Conservation (phyloP, 768 basidiomycete genomes). For the Gautieria morchelliformis region DNA sequence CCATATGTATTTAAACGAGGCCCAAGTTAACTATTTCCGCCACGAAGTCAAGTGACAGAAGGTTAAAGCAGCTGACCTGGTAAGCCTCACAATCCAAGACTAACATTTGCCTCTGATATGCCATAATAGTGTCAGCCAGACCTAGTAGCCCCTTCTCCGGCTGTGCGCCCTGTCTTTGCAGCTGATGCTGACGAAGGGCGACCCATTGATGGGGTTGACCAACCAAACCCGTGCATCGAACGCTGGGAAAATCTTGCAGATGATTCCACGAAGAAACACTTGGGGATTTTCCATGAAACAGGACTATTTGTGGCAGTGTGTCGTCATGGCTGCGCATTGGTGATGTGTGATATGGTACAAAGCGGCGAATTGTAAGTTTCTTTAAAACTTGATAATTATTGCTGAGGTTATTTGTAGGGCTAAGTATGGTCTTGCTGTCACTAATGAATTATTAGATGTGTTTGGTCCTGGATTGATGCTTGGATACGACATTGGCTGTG, state of each 20-base stretch:
- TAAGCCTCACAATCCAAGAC: no score
- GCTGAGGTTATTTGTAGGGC: conserved; percentile 13
- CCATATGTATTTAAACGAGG: no score
- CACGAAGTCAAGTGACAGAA: no score
- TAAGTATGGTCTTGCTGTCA: conserved; percentile 20
- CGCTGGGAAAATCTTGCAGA: conserved; percentile 3
- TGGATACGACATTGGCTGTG: conserved; percentile 21
- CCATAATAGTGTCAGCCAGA: no score
- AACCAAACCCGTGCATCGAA: neutral
- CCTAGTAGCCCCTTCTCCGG: no score
- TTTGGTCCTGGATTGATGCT: conserved; percentile 10
- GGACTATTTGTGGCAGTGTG: conserved; percentile 29
- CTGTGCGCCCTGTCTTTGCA: neutral
- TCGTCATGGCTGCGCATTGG: conserved; percentile 23
- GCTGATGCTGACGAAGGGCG: conserved; percentile 22
- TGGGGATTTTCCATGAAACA: conserved; percentile 27
- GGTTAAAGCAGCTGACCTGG: no score
- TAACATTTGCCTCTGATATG: no score
- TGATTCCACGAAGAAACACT: conserved; percentile 23
- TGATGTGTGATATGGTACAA: conserved; percentile 23
- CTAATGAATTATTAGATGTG: conserved; percentile 16
- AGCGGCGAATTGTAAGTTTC: conserved; percentile 28
- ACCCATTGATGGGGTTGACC: conserved; percentile 1
- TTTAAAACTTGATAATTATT: neutral
- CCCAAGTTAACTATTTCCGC: no score